Base-by-base conservation (phyloP, 495 filamentous ascomycete genomes). In the Bacidia gigantensis region DNA sequence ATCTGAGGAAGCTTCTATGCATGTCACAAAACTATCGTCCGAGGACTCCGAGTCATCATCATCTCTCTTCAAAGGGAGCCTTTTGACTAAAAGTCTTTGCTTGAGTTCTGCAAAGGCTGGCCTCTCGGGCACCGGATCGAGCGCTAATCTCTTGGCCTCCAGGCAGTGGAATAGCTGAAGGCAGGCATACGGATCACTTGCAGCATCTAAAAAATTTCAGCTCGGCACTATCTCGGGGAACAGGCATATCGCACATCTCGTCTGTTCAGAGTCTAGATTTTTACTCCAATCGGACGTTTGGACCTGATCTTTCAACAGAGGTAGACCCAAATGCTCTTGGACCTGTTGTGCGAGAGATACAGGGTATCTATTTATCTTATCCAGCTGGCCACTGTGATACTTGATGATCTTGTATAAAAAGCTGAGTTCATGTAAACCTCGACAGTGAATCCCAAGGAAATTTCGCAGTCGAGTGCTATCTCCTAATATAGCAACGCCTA, bases 111-210 rank as follows among this genome's bases (percentile, higher is more conserved):
- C 85, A 56, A 76, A 72, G 0, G 69, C 64, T 2, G 88, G 87
- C 2, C 78, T 69, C 11, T 83, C 85, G 20, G 87, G 89, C 2
- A 68, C 67, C 14, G 87, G 86, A 35, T 77, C 60, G 50, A 94
- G 70, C 11, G 70, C 66, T 52, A 71, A 65, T 45, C 88, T 68
- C 51, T 84, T 82, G 35, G 73, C 62, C 58, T 95, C 77, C 55
- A 94, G 72, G 1, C 69, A 65, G 48, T 84, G 70, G 61, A 75
- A 92, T 24, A 94, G 72, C 59, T 84, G 80, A 17, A 90, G 56
- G 26, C 80, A 80, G 49, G 86, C 87, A 60, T 90, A 95, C 1
- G 87, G 80, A 62, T 95, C 89, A 0, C 80, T 77, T 14, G 87
- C 87, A 7, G 87, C 86, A 68, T 95, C 83, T 87, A 54, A 14